Base-by-base conservation (phyloP, 2,329 filamentous ascomycete species). In the Aspergillus japonicus region DNA sequence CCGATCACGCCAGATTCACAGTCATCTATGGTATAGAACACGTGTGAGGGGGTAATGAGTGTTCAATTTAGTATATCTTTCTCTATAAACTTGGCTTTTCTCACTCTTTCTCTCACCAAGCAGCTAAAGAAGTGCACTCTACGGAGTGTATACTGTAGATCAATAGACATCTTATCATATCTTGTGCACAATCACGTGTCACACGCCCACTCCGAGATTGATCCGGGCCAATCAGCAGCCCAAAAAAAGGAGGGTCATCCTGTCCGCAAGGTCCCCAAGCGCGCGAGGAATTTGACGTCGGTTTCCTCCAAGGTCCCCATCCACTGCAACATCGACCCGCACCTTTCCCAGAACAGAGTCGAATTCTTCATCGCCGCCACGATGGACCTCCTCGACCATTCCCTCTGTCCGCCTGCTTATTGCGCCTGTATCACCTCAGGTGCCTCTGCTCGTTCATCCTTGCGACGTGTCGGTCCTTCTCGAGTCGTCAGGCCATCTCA, bases 221-320 rank as follows among this genome's bases (percentile, higher is more conserved):
- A 5, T 3, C 51, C 23, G 51, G 26, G 16, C 51, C n/a, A 53
- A 53, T 53, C 14, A 44, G 7, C 6, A 44, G 35, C 1, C 14
- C 23, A 58, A 50, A 58, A 66, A 66, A 60, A 35, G 55, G 55
- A 59, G 57, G 61, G 39, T 44, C 59, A 62, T 49, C 44, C 21
- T 56, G 65, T 67, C 64, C 71, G 61, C 72, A 75, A 73, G 72
- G 72, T 75, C 66, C 72, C 67, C 71, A 67, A 39, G 31, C 11
- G 47, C n/a, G 19, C 60, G 49, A 61, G 66, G 65, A 65, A 39
- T 62, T 29, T 57, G 55, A 44, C 44, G 49, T 23, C 56, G 52
- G 51, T 62, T 58, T 62, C 66, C 63, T 66, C 67, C 71, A 74
- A 74, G 71, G 71, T 73, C 70, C 69, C 58, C 71, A 69, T 70